Evolutionary conservation across 2,329 filamentous ascomycete genomes (phyloP), one percentile per base, ranked within the genome.

Genomic region (Botryotinia globosa): DNA sequence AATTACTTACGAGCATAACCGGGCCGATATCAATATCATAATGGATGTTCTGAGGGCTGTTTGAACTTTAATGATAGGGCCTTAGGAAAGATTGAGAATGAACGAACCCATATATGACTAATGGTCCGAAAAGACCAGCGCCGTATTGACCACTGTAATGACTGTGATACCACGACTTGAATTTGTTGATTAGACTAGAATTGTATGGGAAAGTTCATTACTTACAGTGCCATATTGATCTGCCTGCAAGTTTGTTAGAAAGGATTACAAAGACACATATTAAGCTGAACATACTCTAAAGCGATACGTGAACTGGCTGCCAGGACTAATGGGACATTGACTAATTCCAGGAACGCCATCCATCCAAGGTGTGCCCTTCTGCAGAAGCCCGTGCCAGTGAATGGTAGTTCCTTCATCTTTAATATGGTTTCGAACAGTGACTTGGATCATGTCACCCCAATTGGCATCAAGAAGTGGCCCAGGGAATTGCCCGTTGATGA

Each of bases 351-450:
- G 84, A 1, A 91, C 87, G 0, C 92, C 92, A 77, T 94, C 92
- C 90, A 93, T 92, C 72, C 86, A 85, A 73, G 89, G 93, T 0
- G 91, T 92, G 16, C 91, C 91, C 76, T 92, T 92, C 79, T 94
- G 91, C 78, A 89, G 93, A 75, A 95, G 85, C 25, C 92, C 92
- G 76, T 94, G 92, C 80, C 92, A 94, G 79, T 94, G 92, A 6
- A 94, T 84, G 10, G 89, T 87, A 0, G 92, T 80, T 16, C 78
- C 87, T 58, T 58, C 56, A 75, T 93, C 92, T 22, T 84, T 83
- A 0, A 91, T 87, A n/a, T 87, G 84, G 77, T 95, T 95, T 76
- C 88, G 83, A 68, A 94, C 85, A 51, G 92, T 88, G 63, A 94
- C 88, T 6, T 92, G 81, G 9, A 96, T 81, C 1, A 86, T 88